phyloP scores from a whole-genome alignment of 306 rosid species.

The Gastrolobium bilobum region DNA sequence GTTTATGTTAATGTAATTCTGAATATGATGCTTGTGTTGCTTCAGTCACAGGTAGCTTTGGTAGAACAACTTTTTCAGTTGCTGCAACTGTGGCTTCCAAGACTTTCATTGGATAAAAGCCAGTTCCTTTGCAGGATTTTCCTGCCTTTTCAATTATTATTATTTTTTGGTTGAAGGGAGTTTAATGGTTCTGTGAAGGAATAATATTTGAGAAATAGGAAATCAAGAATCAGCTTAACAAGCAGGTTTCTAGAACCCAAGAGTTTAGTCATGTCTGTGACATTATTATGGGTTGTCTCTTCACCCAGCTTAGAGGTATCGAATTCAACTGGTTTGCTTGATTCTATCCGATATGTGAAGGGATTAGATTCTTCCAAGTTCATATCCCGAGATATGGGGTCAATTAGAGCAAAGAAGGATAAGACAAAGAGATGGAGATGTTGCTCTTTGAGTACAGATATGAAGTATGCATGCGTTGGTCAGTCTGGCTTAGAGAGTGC shows the following conservation, averaged over 20 bases:
- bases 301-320: constrained; percentile 63
- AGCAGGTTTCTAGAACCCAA: constrained; percentile 27
- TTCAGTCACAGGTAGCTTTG: constrained; percentile 50
- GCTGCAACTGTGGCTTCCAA: constrained; percentile 37
- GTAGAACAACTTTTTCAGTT: constrained; percentile 31
- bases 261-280: constrained; percentile 68
- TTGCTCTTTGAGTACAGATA: constrained; percentile 54
- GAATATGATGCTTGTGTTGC: constrained; percentile 36
- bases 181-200: constrained; percentile 42
- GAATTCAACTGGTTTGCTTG: constrained; percentile 55
- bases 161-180: constrained; percentile 5
- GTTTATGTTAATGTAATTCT: constrained; percentile 34
- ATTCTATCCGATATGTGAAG: constrained; percentile 63
- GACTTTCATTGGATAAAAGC: constrained; percentile 37
- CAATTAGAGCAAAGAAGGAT: constrained; percentile 52
- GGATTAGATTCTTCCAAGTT: constrained; percentile 58
- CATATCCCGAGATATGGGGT: constrained; percentile 49
- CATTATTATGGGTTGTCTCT: constrained; percentile 63
- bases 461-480: constrained; percentile 61
- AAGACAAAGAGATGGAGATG: constrained; percentile 53
- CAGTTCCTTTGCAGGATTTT: constrained; percentile 41
- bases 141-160: neutral
- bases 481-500: constrained; percentile 60
- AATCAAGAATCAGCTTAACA: constrained; percentile 7
- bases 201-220: constrained; percentile 28